Conservation (phyloP, 176 grass and related monocot species). For the Lolium multiflorum region DNA sequence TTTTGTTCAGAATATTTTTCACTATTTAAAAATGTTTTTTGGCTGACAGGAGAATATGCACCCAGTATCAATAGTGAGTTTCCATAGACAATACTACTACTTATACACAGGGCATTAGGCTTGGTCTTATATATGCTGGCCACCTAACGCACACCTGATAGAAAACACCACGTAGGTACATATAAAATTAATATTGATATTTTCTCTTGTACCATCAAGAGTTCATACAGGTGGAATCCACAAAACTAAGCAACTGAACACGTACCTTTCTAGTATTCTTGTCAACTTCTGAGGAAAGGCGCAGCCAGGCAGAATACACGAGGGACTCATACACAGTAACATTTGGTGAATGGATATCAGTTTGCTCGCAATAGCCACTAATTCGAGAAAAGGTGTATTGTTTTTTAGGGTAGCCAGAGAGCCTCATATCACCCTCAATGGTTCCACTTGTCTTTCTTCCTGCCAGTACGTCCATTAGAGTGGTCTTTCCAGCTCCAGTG, state of each 20-base stretch:
- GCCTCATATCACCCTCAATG: conserved; percentile 70
- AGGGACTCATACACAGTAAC: conserved; percentile 69
- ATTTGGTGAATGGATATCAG: conserved; percentile 79
- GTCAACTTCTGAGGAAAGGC: conserved; percentile 62
- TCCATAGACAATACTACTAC: too few relatives aligned
- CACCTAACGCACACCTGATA: too few relatives aligned
- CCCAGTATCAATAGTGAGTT: too few relatives aligned
- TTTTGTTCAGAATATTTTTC: too few relatives aligned
- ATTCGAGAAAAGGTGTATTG: conserved; percentile 78
- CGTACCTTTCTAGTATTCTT: conserved; percentile 53
- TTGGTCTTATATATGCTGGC: too few relatives aligned
- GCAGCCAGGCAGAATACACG: conserved; percentile 73
- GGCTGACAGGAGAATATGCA: too few relatives aligned
- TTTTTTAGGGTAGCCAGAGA: conserved; percentile 77
- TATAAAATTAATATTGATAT: too few relatives aligned
- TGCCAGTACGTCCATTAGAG: conserved; percentile 81
- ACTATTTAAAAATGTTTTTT: too few relatives aligned
- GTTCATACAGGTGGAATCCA: too few relatives aligned
- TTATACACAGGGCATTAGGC: too few relatives aligned
- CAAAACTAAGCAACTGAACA: background rate
- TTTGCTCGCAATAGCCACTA: conserved; percentile 81
- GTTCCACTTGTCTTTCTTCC: conserved; percentile 80
- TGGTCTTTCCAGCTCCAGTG: conserved; percentile 83
- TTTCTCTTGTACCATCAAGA: too few relatives aligned
- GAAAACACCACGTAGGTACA: too few relatives aligned